Percentiles rank a stretch among this genome's conserved stretches.
phyloP scores from a whole-genome alignment of 78 protist genomes.

The Dictyostelium intermedium region DNA sequence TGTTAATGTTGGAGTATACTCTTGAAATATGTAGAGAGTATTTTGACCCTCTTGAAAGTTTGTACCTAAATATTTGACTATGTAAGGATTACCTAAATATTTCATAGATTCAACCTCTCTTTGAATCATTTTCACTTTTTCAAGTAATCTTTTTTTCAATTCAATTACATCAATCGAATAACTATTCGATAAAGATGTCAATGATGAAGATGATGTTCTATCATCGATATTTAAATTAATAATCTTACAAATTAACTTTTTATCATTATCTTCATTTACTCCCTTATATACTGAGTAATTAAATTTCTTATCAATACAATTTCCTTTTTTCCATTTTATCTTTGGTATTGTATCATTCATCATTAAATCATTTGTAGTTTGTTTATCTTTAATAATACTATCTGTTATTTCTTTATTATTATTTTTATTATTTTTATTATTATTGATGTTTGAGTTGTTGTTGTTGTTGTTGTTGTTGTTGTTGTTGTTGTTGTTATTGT shows the following conservation, averaged over 20 bases:
- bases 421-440: not conserved
- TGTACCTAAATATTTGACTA: conserved; percentile 28
- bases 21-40: conserved; percentile 41
- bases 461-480: not conserved
- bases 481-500: not conserved
- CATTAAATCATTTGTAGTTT: not conserved
- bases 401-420: not conserved
- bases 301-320: not conserved
- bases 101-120: conserved; percentile 50
- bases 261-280: not conserved
- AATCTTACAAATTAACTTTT: not conserved
- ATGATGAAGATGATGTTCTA: not conserved
- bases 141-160: not conserved
- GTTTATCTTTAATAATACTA: not conserved
- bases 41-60: not conserved
- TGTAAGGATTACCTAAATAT: conserved; percentile 16
- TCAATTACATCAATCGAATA: not conserved
- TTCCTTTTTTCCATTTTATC: conserved; percentile 48
- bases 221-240: not conserved
- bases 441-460: not conserved
- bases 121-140: conserved; percentile 11
- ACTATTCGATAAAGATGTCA: not conserved
- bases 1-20: not conserved
- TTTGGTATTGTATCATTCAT: conserved; percentile 3
- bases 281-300: not conserved